Conservation (phyloP, 176 grass and related monocot species). For the Aegilops sharonensis region DNA sequence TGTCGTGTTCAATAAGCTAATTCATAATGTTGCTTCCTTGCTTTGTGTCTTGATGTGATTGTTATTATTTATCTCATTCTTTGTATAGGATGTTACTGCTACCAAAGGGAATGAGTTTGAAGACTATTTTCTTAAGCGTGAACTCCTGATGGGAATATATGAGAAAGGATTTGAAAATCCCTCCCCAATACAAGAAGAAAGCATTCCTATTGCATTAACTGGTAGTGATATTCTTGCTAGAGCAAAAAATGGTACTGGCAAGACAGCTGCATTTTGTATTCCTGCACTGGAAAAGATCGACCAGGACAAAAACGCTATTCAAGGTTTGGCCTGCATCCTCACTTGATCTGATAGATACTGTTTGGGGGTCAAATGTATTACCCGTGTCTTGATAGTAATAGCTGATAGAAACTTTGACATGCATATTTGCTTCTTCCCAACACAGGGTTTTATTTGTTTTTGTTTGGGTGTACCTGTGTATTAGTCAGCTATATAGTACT, state of each 20-base stretch:
- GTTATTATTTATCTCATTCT: slow-evolving; percentile 11
- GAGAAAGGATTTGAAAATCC: slow-evolving; percentile 97
- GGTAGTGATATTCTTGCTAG: slow-evolving; percentile 95
- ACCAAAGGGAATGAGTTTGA: slow-evolving; percentile 99
- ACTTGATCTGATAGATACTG: slow-evolving; percentile 12
- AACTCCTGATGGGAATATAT: slow-evolving; percentile 96
- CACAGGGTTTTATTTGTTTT: background rate
- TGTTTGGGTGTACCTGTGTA: background rate
- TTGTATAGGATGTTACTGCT: slow-evolving; percentile 85
- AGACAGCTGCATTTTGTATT: slow-evolving; percentile 96
- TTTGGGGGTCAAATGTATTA: background rate
- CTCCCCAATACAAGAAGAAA: slow-evolving; percentile 98
- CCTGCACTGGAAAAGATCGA: slow-evolving; percentile 97
- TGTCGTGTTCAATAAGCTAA: background rate
- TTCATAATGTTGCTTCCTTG: background rate
- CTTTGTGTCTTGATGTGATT: background rate
- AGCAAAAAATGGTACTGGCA: slow-evolving; percentile 98
- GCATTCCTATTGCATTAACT: slow-evolving; percentile 97
- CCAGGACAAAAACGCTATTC: slow-evolving; percentile 90
- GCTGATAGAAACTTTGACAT: slow-evolving; percentile 10
- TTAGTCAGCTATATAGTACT: background rate
- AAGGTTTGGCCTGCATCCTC: slow-evolving; percentile 50
- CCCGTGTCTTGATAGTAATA: background rate
- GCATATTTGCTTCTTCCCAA: background rate
- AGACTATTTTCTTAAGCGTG: slow-evolving; percentile 97